Evolutionary conservation across 1,139 yeast species (phyloP).

Genomic region (Blastobotrys persicus): DNA sequence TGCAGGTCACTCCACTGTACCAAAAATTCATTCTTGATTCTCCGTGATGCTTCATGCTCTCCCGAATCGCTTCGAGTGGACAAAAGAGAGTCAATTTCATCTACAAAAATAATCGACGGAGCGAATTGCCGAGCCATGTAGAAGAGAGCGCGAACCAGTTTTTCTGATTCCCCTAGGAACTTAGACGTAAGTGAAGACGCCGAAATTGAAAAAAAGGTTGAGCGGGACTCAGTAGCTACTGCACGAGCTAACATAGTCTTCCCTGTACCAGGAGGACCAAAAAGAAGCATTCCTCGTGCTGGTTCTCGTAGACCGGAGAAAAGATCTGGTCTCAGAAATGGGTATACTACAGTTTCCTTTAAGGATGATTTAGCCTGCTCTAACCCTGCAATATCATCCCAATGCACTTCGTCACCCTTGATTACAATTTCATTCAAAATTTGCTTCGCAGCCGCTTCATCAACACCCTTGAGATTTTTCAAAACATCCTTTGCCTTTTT

Average conservation of each 20-base stretch:
- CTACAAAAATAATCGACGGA: slow-evolving; percentile 93
- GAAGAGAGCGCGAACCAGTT: slow-evolving; percentile 85
- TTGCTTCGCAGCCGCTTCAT: slow-evolving; percentile 72
- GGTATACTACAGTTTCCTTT: slow-evolving; percentile 96
- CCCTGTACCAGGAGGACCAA: slow-evolving; percentile 99
- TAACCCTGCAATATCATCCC: slow-evolving; percentile 96
- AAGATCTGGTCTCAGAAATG: slow-evolving; percentile 89
- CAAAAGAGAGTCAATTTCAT: slow-evolving; percentile 89
- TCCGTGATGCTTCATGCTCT: slow-evolving; percentile 86
- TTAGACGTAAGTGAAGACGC: slow-evolving; percentile 92
- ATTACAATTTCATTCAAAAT: slow-evolving; percentile 89
- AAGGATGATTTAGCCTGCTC: slow-evolving; percentile 86
- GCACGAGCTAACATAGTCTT: slow-evolving; percentile 97
- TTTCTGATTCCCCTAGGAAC: slow-evolving; percentile 86
- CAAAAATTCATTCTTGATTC: slow-evolving; percentile 90
- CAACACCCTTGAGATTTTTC: slow-evolving; percentile 45
- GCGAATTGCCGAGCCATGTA: slow-evolving; percentile 81
- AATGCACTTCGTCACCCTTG: slow-evolving; percentile 91
- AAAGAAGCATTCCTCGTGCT: slow-evolving; percentile 89
- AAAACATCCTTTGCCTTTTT: slow-evolving; percentile 31
- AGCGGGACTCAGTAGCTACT: slow-evolving; percentile 93
- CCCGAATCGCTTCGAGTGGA: slow-evolving; percentile 79
- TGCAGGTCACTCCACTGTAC: slow-evolving; percentile 96
- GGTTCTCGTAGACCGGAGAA: slow-evolving; percentile 93
- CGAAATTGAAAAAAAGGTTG: slow-evolving; percentile 89